Base-by-base conservation (phyloP, 192 early-diverging fungal genomes). In the Coemansia sp. region DNA sequence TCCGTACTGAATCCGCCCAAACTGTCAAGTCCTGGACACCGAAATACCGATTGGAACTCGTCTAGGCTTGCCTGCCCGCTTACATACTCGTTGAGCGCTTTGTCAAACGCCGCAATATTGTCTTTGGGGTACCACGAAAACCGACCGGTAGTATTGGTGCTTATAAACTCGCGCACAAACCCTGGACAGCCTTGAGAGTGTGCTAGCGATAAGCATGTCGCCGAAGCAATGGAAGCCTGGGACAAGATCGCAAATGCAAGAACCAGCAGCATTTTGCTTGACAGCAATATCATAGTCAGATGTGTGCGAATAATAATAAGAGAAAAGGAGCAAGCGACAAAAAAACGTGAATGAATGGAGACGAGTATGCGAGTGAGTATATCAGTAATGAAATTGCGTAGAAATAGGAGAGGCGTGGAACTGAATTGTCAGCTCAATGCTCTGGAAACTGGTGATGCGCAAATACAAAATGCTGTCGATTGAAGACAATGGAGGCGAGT, bases 11-110 rank as follows among this genome's bases (percentile, higher is more conserved):
- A 74, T 14, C 77, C 77, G 9, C 77, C 77, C 60, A 74, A 53
- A 19, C 74, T 62, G 41, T 80, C 77, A 8, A 80, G 67, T 7
- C 71, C 72, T 0, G 67, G 21, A 39, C 77, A 80, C 26, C 77
- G 77, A 50, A 80, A 80, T 32, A 80, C 71, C 9, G 72, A 62
- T 38, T 80, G 77, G 35, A 80, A 80, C 62, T 80, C 71, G 11
- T 80, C 77, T 3, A 71, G 52, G 57, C 67, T 74, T 6, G 71
- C 56, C 27, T 67, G 77, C 3, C 77, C 64, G 33, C 56, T 62
- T 7, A 80, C 67, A 63, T 80, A 80, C 33, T 80, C 77, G 63
- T 56, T 73, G 24, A 80, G 60, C 2, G 77, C 67, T 61, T 63
- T 65, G 54, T 80, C 77, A 27, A 80, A 80, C 17, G 77, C 77